Conservation (phyloP, 2,329 filamentous ascomycete genomes). For the Aspergillus unguis region DNA sequence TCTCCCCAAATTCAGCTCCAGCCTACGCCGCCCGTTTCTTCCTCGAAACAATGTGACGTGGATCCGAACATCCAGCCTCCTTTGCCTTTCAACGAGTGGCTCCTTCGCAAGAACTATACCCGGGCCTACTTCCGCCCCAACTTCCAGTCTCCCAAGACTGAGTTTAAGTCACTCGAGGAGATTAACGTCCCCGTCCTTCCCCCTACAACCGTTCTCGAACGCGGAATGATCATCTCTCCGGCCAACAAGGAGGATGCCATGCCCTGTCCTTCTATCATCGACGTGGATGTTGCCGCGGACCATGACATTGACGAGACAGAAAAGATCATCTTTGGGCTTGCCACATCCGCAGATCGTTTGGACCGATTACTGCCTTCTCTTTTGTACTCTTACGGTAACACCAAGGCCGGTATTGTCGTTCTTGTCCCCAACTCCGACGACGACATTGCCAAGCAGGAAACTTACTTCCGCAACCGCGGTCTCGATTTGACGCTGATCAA, state of each 20-base stretch:
- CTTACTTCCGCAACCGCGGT: slow-evolving; percentile 42
- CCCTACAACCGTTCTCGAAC: slow-evolving; percentile 38
- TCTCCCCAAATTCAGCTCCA: slow-evolving; percentile 24
- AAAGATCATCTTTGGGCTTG: slow-evolving; percentile 41
- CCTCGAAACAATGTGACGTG: slow-evolving; percentile 30
- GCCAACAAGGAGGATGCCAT: slow-evolving; percentile 31
- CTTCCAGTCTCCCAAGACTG: slow-evolving; percentile 33
- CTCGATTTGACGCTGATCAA: slow-evolving; percentile 39
- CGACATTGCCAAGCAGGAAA: slow-evolving; percentile 38
- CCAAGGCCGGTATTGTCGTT: slow-evolving; percentile 41
- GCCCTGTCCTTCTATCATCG: slow-evolving; percentile 39
- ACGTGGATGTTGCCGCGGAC: slow-evolving; percentile 41
- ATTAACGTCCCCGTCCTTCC: slow-evolving; percentile 38
- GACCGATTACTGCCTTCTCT: slow-evolving; percentile 40
- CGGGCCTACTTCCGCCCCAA: slow-evolving; percentile 42
- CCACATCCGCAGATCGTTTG: slow-evolving; percentile 43
- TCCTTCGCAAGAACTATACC: slow-evolving; percentile 44
- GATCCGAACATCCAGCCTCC: slow-evolving; percentile 34
- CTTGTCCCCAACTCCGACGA: slow-evolving; percentile 42
- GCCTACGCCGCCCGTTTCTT: slow-evolving; percentile 13
- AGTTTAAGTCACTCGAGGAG: slow-evolving; percentile 39
- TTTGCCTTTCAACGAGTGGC: slow-evolving; percentile 41
- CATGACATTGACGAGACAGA: slow-evolving; percentile 39
- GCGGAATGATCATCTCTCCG: slow-evolving; percentile 37
- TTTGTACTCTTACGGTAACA: slow-evolving; percentile 42